Evolutionary conservation across 1,284 basidiomycete species (phyloP).

Genomic region (Paramarasmius palmivorus): DNA sequence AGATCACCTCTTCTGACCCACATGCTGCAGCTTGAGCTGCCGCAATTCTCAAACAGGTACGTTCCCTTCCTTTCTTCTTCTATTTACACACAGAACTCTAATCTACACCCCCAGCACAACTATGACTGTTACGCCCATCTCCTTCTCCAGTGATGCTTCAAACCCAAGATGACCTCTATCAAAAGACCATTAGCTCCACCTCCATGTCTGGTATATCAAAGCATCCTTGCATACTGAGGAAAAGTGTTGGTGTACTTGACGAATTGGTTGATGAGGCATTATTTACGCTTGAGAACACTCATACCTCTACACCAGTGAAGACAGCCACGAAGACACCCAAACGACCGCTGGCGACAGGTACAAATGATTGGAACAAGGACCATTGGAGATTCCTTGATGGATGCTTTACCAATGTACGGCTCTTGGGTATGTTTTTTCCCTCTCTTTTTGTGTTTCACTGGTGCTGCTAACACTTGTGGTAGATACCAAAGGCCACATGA

Average conservation of each 20-base stretch:
- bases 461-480: too few species aligned
- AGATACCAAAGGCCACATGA: conserved; percentile 20
- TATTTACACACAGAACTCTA: conserved; percentile 11
- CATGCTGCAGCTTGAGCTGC: conserved; percentile 85
- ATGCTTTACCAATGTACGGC: conserved; percentile 78
- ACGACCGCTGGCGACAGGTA: conserved; percentile 15
- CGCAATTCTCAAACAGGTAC: conserved; percentile 83
- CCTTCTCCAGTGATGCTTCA: neutral
- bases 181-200: conserved; percentile 9
- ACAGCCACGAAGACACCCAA: conserved; percentile 1
- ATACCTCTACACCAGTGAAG: neutral
- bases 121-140: conserved; percentile 70
- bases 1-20: conserved; percentile 81
- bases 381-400: conserved; percentile 75
- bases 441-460: too few species aligned
- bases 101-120: conserved; percentile 57
- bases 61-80: conserved; percentile 3
- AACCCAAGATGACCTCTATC: conserved; percentile 21
- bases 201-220: neutral
- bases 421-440: conserved; percentile 55
- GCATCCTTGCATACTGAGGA: too few species aligned
- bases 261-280: neutral
- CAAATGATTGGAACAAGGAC: conserved; percentile 61
- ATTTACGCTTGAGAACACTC: neutral
- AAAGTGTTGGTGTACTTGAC: too few species aligned